Evolutionary conservation across 192 early-diverging fungal genomes (phyloP).

Genomic region (Spinellus fusiger): DNA sequence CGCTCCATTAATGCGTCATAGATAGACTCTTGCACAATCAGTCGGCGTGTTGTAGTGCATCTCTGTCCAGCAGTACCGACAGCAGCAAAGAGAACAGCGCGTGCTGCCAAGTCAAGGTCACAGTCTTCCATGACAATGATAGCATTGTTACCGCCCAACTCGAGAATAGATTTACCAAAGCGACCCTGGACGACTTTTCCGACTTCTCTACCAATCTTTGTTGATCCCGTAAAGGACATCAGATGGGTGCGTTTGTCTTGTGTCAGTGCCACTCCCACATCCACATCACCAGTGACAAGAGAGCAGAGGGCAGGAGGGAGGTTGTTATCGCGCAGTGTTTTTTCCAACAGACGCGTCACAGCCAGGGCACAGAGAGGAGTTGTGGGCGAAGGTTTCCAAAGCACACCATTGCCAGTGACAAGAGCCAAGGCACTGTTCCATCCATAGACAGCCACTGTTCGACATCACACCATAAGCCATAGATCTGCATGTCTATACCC

Average conservation of each 20-base stretch:
- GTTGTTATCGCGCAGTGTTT: conserved; percentile 74
- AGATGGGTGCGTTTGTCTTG: conserved; percentile 66
- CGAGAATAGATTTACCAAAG: conserved; percentile 83
- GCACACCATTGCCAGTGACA: conserved; percentile 83
- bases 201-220: conserved; percentile 69
- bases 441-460: conserved; percentile 71
- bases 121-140: conserved; percentile 91
- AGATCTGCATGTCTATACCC: no score
- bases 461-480: background rate
- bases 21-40: conserved; percentile 84
- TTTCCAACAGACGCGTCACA: conserved; percentile 77
- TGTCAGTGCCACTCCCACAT: conserved; percentile 75
- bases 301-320: conserved; percentile 82
- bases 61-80: conserved; percentile 95
- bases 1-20: conserved; percentile 77
- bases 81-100: conserved; percentile 86
- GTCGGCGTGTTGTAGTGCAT: conserved; percentile 88
- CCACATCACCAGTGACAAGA: conserved; percentile 76
- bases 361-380: conserved; percentile 82
- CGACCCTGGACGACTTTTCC: conserved; percentile 74
- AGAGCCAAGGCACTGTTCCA: conserved; percentile 91
- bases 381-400: conserved; percentile 86
- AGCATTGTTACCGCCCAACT: conserved; percentile 95
- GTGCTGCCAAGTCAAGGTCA: conserved; percentile 81
- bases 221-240: conserved; percentile 90